Evolutionary conservation across 805 yeast species (phyloP), one percentile per base, ranked within the genome.

Genomic region (Tetrapisispora taiwanensis): DNA sequence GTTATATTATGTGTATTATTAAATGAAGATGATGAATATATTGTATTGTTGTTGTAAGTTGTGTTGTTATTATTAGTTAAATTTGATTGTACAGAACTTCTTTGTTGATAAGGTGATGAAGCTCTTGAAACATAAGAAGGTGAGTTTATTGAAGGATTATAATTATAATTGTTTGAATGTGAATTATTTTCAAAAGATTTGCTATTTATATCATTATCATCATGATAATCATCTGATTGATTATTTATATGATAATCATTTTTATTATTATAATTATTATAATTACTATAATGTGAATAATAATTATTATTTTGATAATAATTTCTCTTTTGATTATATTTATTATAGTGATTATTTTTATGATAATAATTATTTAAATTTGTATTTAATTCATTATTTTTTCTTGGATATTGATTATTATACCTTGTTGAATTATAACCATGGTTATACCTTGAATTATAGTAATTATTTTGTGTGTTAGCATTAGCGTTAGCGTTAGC

Each of bases 41-140:
- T n/a, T n/a, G n/a, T n/a, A n/a, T n/a, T n/a, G n/a, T n/a, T n/a
- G n/a, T n/a, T n/a, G n/a, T n/a, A n/a, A n/a, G n/a, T n/a, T n/a
- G n/a, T n/a, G n/a, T n/a, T 22, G 26, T 5, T 33, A 19, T 18
- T 18, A 33, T 19, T 33, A 3, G 36, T n/a, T 31, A 15, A 31
- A 31, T 10, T 31, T n/a, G 17, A 2, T 35, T 17, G 26, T 28
- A 19, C 19, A 12, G 26, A 15, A 14, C 7, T 14, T 24, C 19
- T 36, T n/a, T 22, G 39, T n/a, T 37, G 40, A 27, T 37, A 15
- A 10, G 43, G 22, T 14, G 43, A 14, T 18, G 40, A 38, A 19
- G 48, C n/a, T 38, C 42, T 31, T 22, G 42, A 37, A 18, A 13
- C 27, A 12, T 42, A 32, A 17, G 34, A 37, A 24, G 43, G 41